phyloP scores from a whole-genome alignment of 768 basidiomycete species.

The Lactarius trivialis region DNA sequence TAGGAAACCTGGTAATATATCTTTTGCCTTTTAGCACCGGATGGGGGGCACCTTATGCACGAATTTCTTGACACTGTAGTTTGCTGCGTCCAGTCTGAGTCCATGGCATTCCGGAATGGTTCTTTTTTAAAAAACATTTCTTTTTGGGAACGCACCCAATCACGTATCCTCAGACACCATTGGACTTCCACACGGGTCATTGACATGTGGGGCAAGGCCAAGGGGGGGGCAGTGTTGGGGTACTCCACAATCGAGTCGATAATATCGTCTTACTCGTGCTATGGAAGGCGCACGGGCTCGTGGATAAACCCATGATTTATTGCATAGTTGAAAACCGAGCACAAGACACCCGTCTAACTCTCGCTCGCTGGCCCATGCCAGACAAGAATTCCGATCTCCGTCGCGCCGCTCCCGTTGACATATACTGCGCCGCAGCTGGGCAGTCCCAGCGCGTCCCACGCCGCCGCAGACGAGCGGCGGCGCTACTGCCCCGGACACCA shows the following conservation, averaged over 20 bases:
- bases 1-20: too few relatives aligned
- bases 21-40: too few relatives aligned
- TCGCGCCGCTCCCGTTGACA: constrained; percentile 15
- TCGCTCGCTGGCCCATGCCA: neutral
- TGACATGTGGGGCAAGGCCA: neutral
- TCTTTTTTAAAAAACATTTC: too few relatives aligned
- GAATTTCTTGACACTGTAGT: too few relatives aligned
- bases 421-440: constrained; percentile 29
- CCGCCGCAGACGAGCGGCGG: constrained; percentile 24
- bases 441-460: constrained; percentile 27
- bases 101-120: too few relatives aligned
- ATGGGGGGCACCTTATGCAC: too few relatives aligned
- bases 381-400: constrained; percentile 5
- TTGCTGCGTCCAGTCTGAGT: too few relatives aligned
- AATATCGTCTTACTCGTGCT: neutral
- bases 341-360: neutral
- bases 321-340: neutral
- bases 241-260: neutral
- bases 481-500: constrained; percentile 28
- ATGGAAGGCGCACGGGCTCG: neutral
- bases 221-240: neutral
- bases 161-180: neutral
- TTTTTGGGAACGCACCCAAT: too few relatives aligned
- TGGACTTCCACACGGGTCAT: neutral
- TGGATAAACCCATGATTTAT: neutral